These are phyloP conservation scores for Citrus cavaleriei DNA, from an alignment of 345 rosid genomes.

Conservation along the genomic window DNA sequence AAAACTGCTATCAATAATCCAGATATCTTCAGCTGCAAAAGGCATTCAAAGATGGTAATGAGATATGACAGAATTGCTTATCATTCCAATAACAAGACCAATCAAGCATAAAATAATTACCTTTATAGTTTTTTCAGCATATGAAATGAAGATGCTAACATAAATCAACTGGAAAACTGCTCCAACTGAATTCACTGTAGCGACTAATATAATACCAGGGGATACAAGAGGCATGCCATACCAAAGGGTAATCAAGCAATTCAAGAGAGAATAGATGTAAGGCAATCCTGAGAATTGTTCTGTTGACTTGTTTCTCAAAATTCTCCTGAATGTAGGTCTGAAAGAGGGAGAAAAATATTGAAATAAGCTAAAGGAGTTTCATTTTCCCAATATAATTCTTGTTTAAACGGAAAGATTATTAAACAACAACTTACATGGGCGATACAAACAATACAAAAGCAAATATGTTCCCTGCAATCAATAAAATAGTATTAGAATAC, in stretches of 20 bases:
- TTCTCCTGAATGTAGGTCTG: constrained; percentile 58
- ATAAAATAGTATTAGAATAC: background rate
- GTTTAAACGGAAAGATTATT: background rate
- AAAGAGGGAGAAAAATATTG: background rate
- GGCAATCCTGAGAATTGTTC: constrained; percentile 57
- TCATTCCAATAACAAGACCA: background rate
- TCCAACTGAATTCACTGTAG: constrained; percentile 45
- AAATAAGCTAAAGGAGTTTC: background rate
- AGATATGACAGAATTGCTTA: background rate
- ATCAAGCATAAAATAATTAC: constrained; percentile 7
- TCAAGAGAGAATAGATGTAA: constrained; percentile 43
- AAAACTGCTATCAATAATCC: constrained; percentile 34
- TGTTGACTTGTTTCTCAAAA: constrained; percentile 41
- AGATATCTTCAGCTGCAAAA: constrained; percentile 43
- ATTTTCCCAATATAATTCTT: background rate
- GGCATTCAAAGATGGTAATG: background rate
- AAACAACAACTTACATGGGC: constrained; percentile 45
- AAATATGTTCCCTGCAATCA: constrained; percentile 46
- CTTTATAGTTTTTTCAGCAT: constrained; percentile 34
- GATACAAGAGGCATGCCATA: constrained; percentile 48
- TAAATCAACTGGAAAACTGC: constrained; percentile 47
- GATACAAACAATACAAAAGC: constrained; percentile 51
- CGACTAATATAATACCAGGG: constrained; percentile 40
- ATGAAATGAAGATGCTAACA: constrained; percentile 36
- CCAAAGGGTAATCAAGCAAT: constrained; percentile 57